Evolutionary conservation across 2,329 filamentous ascomycete genomes (phyloP).

Genomic region (Alternaria ventricosa): DNA sequence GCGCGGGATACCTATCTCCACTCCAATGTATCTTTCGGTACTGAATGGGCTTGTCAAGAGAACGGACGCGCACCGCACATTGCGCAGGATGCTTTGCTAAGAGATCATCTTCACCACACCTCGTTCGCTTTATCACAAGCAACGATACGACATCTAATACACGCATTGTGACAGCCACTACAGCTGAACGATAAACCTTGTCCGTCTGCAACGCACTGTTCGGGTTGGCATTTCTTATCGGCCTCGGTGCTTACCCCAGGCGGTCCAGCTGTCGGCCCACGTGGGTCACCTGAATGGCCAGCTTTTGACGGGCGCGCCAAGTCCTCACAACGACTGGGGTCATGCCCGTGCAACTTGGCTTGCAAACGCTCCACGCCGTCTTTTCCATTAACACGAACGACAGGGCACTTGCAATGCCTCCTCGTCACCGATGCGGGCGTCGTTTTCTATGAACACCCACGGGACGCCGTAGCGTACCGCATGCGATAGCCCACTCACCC

Average conservation of each 20-base stretch:
- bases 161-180: neutral
- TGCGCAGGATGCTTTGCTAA: neutral
- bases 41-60: neutral
- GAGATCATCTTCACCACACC: neutral
- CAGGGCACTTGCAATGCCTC: slow-evolving; percentile 27
- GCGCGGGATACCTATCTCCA: neutral
- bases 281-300: slow-evolving; percentile 27
- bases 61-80: neutral
- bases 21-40: neutral
- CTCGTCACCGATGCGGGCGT: slow-evolving; percentile 29
- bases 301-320: slow-evolving; percentile 20
- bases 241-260: slow-evolving; percentile 11
- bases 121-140: neutral
- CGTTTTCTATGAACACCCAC: slow-evolving; percentile 20
- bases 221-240: slow-evolving; percentile 8
- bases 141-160: neutral
- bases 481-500: slow-evolving; percentile 21
- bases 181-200: neutral
- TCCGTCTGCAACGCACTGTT: slow-evolving; percentile 7
- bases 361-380: slow-evolving; percentile 19
- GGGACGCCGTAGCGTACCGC: slow-evolving; percentile 24
- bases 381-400: slow-evolving; percentile 24
- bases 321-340: slow-evolving; percentile 21
- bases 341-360: slow-evolving; percentile 30
- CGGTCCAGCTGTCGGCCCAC: slow-evolving; percentile 13